Evolutionary conservation across 1,284 basidiomycete species (phyloP).

Genomic region (Microbotryum saponariae): DNA sequence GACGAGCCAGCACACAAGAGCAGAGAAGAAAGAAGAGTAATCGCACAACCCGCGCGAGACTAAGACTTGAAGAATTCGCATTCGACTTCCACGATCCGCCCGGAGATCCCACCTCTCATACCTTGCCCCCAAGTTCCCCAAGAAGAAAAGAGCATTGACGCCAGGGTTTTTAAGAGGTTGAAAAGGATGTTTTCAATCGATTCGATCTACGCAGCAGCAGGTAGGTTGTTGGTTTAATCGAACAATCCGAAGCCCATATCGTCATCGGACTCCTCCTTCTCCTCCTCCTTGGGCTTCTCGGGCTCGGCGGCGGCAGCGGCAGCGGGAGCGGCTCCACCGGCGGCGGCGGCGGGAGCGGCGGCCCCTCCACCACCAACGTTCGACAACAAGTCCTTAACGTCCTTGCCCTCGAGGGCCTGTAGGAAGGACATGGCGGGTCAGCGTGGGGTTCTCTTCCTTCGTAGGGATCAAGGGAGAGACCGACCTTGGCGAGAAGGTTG

Average conservation of each 20-base stretch:
- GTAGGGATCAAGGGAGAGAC: not conserved
- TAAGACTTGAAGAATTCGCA: too few relatives aligned
- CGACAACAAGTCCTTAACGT: constrained; percentile 88
- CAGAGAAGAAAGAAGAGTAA: not conserved
- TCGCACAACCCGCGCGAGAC: too few relatives aligned
- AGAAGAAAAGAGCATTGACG: too few relatives aligned
- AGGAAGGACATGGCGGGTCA: not conserved
- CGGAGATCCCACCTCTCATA: too few relatives aligned
- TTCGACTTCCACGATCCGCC: too few relatives aligned
- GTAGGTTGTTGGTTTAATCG: constrained; percentile 50
- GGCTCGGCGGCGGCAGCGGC: constrained; percentile 55
- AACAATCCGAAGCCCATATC: constrained; percentile 67
- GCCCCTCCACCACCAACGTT: constrained; percentile 58
- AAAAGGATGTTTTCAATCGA: too few relatives aligned
- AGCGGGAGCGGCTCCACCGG: constrained; percentile 48
- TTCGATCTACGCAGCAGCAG: too few relatives aligned
- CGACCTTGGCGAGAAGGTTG: constrained; percentile 74
- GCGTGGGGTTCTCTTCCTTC: not conserved
- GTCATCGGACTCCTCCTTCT: constrained; percentile 63
- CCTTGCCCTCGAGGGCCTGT: constrained; percentile 85
- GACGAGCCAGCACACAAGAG: not conserved
- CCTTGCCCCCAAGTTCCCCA: too few relatives aligned
- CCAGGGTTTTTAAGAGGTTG: too few relatives aligned
- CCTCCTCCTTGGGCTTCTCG: constrained; percentile 55
- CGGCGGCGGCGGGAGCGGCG: constrained; percentile 60